Evolutionary conservation across 2,329 filamentous ascomycete genomes (phyloP), one percentile per base, ranked within the genome.

Genomic region (Aspergillus viridinutans): DNA sequence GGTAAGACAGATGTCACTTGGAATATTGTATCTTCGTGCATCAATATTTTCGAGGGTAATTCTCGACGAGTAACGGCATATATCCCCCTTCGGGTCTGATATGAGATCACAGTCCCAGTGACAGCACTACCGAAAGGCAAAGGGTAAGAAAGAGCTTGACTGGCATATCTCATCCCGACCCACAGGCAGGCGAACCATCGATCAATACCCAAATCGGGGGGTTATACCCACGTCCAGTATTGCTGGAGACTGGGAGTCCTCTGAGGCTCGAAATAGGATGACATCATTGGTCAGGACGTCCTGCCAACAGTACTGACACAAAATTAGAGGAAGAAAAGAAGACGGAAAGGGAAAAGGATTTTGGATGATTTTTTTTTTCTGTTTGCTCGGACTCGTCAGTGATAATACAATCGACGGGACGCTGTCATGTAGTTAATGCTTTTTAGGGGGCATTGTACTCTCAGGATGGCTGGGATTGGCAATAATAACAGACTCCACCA

Each of bases 41-140:
- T 47, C 21, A 26, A 12, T 47, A 7, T 23, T 14, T 12, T 26
- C 43, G 21, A 21, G 7, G 12, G 23, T 23, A 25, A 25, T 17
- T 7, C 10, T 12, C 20, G 23, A 38, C 45, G 29, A 42, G 45
- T 9, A 49, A 23, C 49, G 55, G 29, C 9, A 53, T 40, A 57
- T 50, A 57, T 54, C 50, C 8, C 35, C 48, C 38, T 38, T 47
- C 52, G 47, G 45, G 17, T 7, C 55, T 28, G 42, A 51, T n/a
- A 59, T 61, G 59, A 59, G 50, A 59, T 61, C 55, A 61, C 58
- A 17, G 29, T 35, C 20, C 49, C n/a, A 40, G 35, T 51, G 29
- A 14, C 49, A 35, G 49, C 28, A 40, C 28, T 23, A 23, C 53
- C 38, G 40, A 54, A 48, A 29, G 26, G 53, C 23, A 56, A 28